These are phyloP conservation scores for Amphibolis antarctica DNA, from an alignment of 106 monocot species.

Conservation along the genomic window DNA sequence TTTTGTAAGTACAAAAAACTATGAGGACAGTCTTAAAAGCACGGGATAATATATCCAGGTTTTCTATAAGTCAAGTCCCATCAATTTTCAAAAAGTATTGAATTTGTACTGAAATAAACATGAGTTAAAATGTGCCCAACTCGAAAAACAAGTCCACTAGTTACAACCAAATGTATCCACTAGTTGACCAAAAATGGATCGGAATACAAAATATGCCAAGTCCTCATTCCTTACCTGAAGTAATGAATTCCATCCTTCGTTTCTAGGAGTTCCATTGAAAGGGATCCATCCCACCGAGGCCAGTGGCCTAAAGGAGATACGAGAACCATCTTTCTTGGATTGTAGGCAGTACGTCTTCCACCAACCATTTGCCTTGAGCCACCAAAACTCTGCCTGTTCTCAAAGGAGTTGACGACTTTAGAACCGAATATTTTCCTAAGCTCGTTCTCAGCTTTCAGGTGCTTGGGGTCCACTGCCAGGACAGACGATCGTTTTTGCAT, in stretches of 20 bases:
- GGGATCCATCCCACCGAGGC: slow-evolving; percentile 81
- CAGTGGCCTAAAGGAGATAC: slow-evolving; percentile 63
- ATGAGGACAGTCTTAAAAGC: too few species aligned
- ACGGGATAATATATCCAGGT: too few species aligned
- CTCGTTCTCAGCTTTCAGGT: slow-evolving; percentile 90
- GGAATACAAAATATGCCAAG: too few species aligned
- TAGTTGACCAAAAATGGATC: not conserved
- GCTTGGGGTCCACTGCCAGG: slow-evolving; percentile 64
- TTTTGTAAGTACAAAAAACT: too few species aligned
- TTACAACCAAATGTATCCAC: too few species aligned
- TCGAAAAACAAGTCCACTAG: too few species aligned
- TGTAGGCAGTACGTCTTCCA: slow-evolving; percentile 51
- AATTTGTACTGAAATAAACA: too few species aligned
- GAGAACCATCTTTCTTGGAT: slow-evolving; percentile 67
- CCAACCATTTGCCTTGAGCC: slow-evolving; percentile 61
- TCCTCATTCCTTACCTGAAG: slow-evolving; percentile 43
- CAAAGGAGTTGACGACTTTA: slow-evolving; percentile 82
- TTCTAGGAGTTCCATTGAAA: slow-evolving; percentile 87
- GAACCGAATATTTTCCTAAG: slow-evolving; percentile 87
- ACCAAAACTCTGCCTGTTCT: slow-evolving; percentile 41
- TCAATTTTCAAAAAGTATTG: too few species aligned
- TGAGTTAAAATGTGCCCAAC: too few species aligned
- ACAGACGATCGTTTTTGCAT: slow-evolving; percentile 22
- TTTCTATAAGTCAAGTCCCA: too few species aligned
- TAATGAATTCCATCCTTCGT: slow-evolving; percentile 61